Evolutionary conservation across 129 eudicot species (phyloP).

Genomic region (Erigeron canadensis): DNA sequence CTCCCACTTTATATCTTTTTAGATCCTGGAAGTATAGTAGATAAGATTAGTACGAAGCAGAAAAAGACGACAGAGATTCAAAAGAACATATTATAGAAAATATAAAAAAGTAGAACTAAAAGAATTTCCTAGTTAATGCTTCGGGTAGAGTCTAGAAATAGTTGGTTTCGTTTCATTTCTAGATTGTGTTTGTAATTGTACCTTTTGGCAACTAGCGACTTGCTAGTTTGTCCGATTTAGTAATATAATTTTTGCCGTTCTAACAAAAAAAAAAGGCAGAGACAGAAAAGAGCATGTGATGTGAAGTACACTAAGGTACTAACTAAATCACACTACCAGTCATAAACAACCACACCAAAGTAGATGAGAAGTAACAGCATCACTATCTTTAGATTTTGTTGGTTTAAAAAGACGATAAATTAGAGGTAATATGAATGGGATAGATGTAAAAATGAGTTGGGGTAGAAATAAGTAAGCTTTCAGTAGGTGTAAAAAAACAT

Average conservation of each 20-base stretch:
- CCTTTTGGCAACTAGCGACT: no score
- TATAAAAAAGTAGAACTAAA: background rate
- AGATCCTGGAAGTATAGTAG: slow-evolving; percentile 48
- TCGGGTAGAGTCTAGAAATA: no score
- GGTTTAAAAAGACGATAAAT: background rate
- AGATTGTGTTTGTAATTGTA: no score
- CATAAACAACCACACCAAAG: slow-evolving; percentile 15
- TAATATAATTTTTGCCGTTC: no score
- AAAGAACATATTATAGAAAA: slow-evolving; percentile 11
- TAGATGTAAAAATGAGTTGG: no score
- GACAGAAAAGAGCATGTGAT: slow-evolving; percentile 4
- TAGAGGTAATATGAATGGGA: no score
- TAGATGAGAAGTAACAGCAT: background rate
- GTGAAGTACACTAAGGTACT: background rate
- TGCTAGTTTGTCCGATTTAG: no score
- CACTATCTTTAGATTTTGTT: background rate
- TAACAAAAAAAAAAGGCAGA: no score
- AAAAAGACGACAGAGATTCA: slow-evolving; percentile 14
- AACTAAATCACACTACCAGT: background rate
- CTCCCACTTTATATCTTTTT: slow-evolving; percentile 76
- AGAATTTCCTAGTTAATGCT: no score
- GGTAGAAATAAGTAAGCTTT: no score
- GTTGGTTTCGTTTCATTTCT: background rate
- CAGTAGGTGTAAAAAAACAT: no score
- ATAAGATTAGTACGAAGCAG: slow-evolving; percentile 1